Evolutionary conservation across 1,284 basidiomycete genomes (phyloP).

Genomic region (Microbotryum intermedium): DNA sequence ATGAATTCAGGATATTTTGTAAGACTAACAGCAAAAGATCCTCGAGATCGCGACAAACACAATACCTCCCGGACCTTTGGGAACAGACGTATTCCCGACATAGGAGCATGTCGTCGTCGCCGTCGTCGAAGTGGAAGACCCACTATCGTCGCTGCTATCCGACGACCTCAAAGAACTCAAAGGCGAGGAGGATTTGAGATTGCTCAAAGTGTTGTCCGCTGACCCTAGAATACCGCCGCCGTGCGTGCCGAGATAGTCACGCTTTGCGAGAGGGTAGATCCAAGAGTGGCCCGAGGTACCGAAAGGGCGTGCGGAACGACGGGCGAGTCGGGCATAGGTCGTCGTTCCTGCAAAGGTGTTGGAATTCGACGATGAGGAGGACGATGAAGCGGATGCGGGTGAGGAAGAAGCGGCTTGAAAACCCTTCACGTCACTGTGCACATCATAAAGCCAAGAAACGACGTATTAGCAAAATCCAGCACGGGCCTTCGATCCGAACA

Average conservation of each 20-base stretch:
- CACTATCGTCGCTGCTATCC: no score
- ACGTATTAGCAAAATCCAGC: not conserved
- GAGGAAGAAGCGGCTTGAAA: constrained; percentile 1
- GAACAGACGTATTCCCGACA: constrained; percentile 19
- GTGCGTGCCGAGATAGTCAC: not conserved
- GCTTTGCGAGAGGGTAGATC: not conserved
- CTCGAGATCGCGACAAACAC: constrained; percentile 26
- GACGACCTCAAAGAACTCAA: not conserved
- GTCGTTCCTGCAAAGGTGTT: not conserved
- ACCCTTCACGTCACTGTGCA: constrained; percentile 7
- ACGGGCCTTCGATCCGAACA: not conserved
- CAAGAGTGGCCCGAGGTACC: not conserved
- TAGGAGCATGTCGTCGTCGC: constrained; percentile 3
- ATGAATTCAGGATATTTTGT: not conserved
- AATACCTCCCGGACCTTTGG: constrained; percentile 24
- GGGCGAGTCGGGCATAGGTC: not conserved
- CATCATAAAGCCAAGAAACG: not conserved
- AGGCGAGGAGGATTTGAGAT: not conserved
- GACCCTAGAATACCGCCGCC: not conserved
- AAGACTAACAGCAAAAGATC: constrained; percentile 14
- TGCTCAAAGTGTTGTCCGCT: constrained; percentile 3
- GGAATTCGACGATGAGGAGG: not conserved
- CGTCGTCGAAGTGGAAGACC: not conserved
- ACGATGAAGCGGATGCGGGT: not conserved
- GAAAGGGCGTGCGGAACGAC: not conserved